phyloP scores from a whole-genome alignment of 1,139 yeast genomes.

The Yamadazyma spencermartinsiae region DNA sequence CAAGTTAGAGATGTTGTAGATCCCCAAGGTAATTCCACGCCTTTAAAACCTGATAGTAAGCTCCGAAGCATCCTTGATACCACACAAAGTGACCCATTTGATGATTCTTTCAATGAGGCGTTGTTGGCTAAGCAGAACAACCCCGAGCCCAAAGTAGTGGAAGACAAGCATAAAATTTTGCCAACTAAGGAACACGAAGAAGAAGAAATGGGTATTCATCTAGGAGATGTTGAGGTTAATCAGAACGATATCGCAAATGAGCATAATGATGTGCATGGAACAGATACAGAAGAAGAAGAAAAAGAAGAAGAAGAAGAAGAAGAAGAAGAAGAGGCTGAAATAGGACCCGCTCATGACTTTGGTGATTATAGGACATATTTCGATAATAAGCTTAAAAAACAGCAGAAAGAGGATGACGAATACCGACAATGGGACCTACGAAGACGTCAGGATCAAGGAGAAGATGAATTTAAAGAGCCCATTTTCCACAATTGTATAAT shows the following conservation, averaged over 20 bases:
- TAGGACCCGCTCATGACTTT: slow-evolving; percentile 50
- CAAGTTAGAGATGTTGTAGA: slow-evolving; percentile 2
- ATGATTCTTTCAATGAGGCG: slow-evolving; percentile 35
- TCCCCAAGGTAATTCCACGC: slow-evolving; percentile 10
- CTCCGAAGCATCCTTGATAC: not conserved
- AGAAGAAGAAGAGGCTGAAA: slow-evolving; percentile 15
- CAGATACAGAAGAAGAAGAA: slow-evolving; percentile 4
- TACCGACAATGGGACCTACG: slow-evolving; percentile 51
- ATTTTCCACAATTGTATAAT: slow-evolving; percentile 66
- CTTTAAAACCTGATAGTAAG: not conserved
- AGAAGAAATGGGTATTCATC: too few species aligned
- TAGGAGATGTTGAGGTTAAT: not conserved
- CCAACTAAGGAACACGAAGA: too few species aligned
- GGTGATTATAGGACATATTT: slow-evolving; percentile 74
- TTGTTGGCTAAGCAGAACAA: slow-evolving; percentile 4
- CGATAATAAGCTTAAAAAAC: slow-evolving; percentile 63
- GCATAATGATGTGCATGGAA: too few species aligned
- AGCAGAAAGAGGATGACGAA: slow-evolving; percentile 62
- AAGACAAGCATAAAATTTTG: too few species aligned
- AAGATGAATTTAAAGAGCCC: slow-evolving; percentile 21
- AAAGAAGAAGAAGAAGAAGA: slow-evolving; percentile 12
- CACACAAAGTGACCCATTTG: slow-evolving; percentile 34
- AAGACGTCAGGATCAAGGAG: slow-evolving; percentile 29
- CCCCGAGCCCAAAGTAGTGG: too few species aligned
- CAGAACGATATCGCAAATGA: not conserved